Conservation (phyloP, 805 yeast species). For the Kockiozyma suomiensis region DNA sequence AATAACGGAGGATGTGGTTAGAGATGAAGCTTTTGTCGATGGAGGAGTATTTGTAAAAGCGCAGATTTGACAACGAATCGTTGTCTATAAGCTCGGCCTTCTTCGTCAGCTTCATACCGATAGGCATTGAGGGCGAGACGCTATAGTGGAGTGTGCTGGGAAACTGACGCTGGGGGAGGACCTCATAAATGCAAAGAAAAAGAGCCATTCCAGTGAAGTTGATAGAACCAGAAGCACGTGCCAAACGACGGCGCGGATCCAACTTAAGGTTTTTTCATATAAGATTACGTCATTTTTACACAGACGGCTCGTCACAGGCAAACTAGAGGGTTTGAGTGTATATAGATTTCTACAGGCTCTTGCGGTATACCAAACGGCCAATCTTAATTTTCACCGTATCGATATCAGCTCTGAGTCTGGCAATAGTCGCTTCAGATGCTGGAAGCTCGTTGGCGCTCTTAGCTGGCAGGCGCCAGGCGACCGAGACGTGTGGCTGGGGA, state of each 20-base stretch:
- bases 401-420: not conserved
- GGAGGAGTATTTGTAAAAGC: constrained; percentile 40
- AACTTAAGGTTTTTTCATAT: not conserved
- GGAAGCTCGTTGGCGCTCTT: not conserved
- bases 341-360: not conserved
- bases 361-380: constrained; percentile 20
- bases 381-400: constrained; percentile 21
- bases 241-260: not conserved
- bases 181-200: too few relatives aligned
- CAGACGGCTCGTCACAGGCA: not conserved
- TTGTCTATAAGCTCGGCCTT: constrained; percentile 29
- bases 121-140: not conserved
- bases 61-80: constrained; percentile 36
- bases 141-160: too few relatives aligned
- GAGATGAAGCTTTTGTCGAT: constrained; percentile 85
- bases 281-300: constrained; percentile 1
- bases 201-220: too few relatives aligned
- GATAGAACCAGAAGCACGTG: not conserved
- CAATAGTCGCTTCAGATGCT: not conserved
- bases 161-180: too few relatives aligned
- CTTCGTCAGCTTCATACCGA: not conserved
- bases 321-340: not conserved
- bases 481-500: constrained; percentile 22
- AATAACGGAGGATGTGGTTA: constrained; percentile 74
- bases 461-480: constrained; percentile 25